Base-by-base conservation (phyloP, 192 early-diverging fungal genomes). In the Paraglomus brasilianum region DNA sequence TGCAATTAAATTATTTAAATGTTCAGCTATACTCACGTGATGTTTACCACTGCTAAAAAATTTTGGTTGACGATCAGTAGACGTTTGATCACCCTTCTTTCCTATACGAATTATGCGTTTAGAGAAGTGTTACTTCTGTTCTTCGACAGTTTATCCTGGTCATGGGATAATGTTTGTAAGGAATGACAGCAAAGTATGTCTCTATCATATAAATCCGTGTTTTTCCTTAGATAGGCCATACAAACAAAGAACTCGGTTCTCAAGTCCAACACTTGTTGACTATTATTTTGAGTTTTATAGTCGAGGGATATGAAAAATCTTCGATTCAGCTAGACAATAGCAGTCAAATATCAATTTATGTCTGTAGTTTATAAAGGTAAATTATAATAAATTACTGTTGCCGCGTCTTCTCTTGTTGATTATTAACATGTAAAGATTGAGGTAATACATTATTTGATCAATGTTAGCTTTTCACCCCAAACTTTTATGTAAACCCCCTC, bases 41-140 rank as follows among this genome's bases (percentile, higher is more conserved):
- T 30, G 30, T 30, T 30, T 30, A 30, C 30, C 1, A 30, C 30
- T 3, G 30, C 30, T 30, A 30, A 30, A 30, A 30, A 30, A 2
- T 30, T 30, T 30, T 30, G 30, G 3, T 2, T 30, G 30, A 30
- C 3, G 30, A 30, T 30, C 30, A 30, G 3, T 30, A 30, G 30
- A 30, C 3, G 30, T 30, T 30, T 30, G 30, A 30, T 30, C 30
- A 30, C 30, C 30, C 3, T 30, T 30, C 30, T 30, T 30, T 30
- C 30, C 3, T 30, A 30, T 30, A 30, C 30, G 30, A 30, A 30
- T 30, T 30, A 98, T 98, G 95, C 87, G 95, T 77, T 82, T 99
- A 55, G 95, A 97, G 82, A 97, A 97, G 87, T 99, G 97, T 79
- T 99, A 96, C 79, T 99, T 99, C 79, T 99, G 97, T 84, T 96